A percentile compares a stretch with the other conserved stretches of the same genome.
Conservation (phyloP, 2,329 filamentous ascomycete species). For the Monosporascus sp. region DNA sequence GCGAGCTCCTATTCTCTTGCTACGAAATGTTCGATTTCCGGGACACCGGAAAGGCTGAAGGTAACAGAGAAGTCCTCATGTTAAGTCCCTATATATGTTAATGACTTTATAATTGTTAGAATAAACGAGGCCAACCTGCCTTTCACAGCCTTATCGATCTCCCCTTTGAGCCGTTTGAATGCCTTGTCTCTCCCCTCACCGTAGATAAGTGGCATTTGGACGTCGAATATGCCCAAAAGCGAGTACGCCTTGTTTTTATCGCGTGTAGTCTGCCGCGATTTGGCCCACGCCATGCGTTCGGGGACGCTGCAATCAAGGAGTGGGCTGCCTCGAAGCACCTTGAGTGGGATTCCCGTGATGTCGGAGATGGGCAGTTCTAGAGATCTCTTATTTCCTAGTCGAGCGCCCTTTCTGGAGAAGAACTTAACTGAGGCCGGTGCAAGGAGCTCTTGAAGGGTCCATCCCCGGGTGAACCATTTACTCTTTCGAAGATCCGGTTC, state of each 20-base stretch:
- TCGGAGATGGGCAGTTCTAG: background rate
- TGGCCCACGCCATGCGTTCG: background rate
- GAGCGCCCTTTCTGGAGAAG: too few relatives aligned
- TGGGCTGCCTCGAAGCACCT: background rate
- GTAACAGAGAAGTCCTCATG: slow-evolving; percentile 21
- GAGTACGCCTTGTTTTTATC: background rate
- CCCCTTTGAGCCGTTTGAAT: slow-evolving; percentile 7
- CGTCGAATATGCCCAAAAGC: slow-evolving; percentile 10
- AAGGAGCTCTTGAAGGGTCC: too few relatives aligned
- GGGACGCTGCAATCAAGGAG: background rate
- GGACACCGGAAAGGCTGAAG: slow-evolving; percentile 22
- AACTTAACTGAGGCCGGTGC: too few relatives aligned
- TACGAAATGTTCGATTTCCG: slow-evolving; percentile 25
- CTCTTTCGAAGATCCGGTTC: too few relatives aligned
- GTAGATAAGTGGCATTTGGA: too few relatives aligned
- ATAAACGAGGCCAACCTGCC: slow-evolving; percentile 3
- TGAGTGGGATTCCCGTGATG: background rate
- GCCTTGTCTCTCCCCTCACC: slow-evolving; percentile 10
- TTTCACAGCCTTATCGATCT: slow-evolving; percentile 6
- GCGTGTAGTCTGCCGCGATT: background rate
- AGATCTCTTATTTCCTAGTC: background rate
- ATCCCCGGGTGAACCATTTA: too few relatives aligned
- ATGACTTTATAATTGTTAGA: background rate
- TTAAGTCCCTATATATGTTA: slow-evolving; percentile 15
- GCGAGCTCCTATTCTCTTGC: slow-evolving; percentile 24